Percentiles rank a stretch among this genome's conserved stretches.
These are phyloP conservation scores for Kodamaea fungicola DNA, from an alignment of 1,139 yeast genomes.

Conservation along the genomic window DNA sequence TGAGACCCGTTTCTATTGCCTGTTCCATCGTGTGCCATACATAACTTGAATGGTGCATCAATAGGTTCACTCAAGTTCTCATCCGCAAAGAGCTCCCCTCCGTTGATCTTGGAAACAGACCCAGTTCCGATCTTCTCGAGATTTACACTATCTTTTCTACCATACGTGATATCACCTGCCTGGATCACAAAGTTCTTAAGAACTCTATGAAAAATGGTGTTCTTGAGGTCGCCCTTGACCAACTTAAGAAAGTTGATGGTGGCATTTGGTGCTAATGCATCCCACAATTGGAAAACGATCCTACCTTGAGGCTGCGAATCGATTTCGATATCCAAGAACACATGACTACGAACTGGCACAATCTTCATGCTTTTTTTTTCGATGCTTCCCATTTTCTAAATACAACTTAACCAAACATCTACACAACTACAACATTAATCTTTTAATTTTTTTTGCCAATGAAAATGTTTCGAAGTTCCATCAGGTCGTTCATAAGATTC, in stretches of 20 bases:
- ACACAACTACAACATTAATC: background rate
- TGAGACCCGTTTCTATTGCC: constrained; percentile 63
- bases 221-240: constrained; percentile 28
- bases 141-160: constrained; percentile 27
- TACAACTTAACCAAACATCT: background rate
- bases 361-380: constrained; percentile 25
- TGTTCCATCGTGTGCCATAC: constrained; percentile 71
- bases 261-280: constrained; percentile 57
- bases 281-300: constrained; percentile 57
- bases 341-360: constrained; percentile 31
- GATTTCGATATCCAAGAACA: constrained; percentile 57
- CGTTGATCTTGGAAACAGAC: constrained; percentile 44
- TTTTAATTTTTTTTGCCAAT: background rate
- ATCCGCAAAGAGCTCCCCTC: constrained; percentile 48
- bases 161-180: constrained; percentile 57
- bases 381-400: background rate
- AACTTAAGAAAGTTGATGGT: constrained; percentile 49
- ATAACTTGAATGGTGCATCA: constrained; percentile 49
- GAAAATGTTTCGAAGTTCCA: background rate
- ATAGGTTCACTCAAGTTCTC: constrained; percentile 53
- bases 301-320: constrained; percentile 52
- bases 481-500: background rate
- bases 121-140: constrained; percentile 45
- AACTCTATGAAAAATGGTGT: constrained; percentile 61
- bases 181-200: constrained; percentile 79